phyloP scores from a whole-genome alignment of 2,329 filamentous ascomycete genomes.

The Pestalotiopsis sp. region DNA sequence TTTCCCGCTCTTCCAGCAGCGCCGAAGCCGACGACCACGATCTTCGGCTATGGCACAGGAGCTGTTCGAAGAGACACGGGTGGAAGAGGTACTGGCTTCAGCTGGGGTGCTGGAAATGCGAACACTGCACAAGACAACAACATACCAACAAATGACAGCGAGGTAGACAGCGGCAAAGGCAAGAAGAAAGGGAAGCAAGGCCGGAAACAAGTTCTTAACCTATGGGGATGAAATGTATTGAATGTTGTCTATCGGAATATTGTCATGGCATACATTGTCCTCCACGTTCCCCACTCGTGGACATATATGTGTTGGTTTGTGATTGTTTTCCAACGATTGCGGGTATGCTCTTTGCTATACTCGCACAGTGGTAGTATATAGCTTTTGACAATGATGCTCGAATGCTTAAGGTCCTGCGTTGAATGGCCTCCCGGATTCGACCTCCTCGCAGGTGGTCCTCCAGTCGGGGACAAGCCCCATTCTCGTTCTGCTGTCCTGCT shows the following conservation, averaged over 20 bases:
- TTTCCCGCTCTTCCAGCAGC: constrained; percentile 86
- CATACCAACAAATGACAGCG: not conserved
- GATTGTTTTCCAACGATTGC: not conserved
- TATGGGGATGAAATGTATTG: not conserved
- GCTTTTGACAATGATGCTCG: not conserved
- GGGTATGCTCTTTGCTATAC: not conserved
- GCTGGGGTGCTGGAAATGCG: constrained; percentile 45
- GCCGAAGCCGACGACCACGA: constrained; percentile 66
- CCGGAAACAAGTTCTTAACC: constrained; percentile 1
- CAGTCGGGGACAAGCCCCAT: not conserved
- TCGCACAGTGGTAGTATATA: too few relatives aligned
- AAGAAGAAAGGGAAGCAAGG: constrained; percentile 12
- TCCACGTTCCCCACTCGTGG: not conserved
- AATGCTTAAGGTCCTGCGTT: too few relatives aligned
- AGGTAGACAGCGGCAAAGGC: not conserved
- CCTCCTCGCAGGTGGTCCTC: not conserved
- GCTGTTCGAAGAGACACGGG: constrained; percentile 58
- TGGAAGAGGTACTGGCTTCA: constrained; percentile 52
- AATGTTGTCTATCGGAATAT: not conserved
- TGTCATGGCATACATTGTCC: not conserved
- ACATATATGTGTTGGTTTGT: not conserved
- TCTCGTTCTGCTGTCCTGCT: too few relatives aligned
- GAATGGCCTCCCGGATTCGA: too few relatives aligned
- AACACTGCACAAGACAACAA: not conserved
- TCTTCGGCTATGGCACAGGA: constrained; percentile 62